Conservation (phyloP, 1,284 basidiomycete genomes). For the Phylloboletellus chloephorus region DNA sequence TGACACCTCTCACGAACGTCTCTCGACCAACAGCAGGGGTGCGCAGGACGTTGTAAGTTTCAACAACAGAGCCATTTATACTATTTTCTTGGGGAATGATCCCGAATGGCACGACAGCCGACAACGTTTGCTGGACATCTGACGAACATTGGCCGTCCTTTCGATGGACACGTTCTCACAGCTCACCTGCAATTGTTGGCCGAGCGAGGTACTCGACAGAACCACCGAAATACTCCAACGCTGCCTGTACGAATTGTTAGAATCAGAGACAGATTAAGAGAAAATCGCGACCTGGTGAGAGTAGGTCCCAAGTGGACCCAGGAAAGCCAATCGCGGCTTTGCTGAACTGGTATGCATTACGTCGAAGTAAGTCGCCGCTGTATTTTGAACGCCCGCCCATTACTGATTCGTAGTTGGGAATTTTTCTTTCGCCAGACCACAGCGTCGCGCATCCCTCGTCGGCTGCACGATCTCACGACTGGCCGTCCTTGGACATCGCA, state of each 20-base stretch:
- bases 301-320: conserved; percentile 73
- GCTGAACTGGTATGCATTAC: no score
- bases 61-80: conserved; percentile 65
- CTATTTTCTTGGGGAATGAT: conserved; percentile 75
- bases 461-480: no score
- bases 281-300: conserved; percentile 57
- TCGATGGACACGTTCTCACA: background rate
- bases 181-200: conserved; percentile 51
- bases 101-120: conserved; percentile 39
- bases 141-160: conserved; percentile 4
- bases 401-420: no score
- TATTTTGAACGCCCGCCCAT: no score
- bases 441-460: no score
- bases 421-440: no score
- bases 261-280: background rate
- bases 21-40: conserved; percentile 34
- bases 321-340: conserved; percentile 39
- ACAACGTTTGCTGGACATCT: conserved; percentile 57
- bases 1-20: conserved; percentile 53
- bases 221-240: conserved; percentile 50
- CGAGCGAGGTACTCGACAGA: conserved; percentile 47
- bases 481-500: no score
- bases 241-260: conserved; percentile 43
- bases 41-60: conserved; percentile 65
- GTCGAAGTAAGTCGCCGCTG: no score